Base-by-base conservation (phyloP, 345 rosid genomes). In the Eucalyptus cladocalyx region DNA sequence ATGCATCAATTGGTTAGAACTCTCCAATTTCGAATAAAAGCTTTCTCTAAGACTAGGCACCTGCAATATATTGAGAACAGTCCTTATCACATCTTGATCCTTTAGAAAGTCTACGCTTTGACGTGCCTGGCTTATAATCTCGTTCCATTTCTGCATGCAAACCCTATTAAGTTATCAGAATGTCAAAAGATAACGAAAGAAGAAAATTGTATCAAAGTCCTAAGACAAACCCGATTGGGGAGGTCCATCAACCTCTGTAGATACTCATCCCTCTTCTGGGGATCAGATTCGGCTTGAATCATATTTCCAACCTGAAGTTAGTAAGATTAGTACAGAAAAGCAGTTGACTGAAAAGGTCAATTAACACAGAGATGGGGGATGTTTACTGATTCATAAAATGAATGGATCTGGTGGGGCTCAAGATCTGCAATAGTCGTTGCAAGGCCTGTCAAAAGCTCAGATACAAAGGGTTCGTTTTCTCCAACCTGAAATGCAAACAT, bases 281-380 rank as follows among this genome's bases (percentile, higher is more conserved):
- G 95, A 93, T 96, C 99, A 93, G 99, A 85, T 92, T 98, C 99
- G 47, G 99, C 99, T 91, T 97, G 99, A 89, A 98, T 96, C 99
- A 98, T 98, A 91, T 94, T 95, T 88, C 96, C 99, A 88, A 98
- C 99, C 99, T 98, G 90, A 91, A 91, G 72, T 72, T 37, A 11
- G 48, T 24, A 50, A 45, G 32, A 62, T 83, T 12, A 37, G 58
- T 50, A 51, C 81, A 30, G 58, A 53, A 51, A 34, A 87, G 42
- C 45, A 87, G 49, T 67, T 14, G 43, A 53, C 42, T 16, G 16
- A n/a, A 53, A 37, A 87, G 40, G 47, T 32, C n/a, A 51, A 60
- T 34, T 54, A 34, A 50, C 16, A 42, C 87, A 80, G 85, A 85
- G 60, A 69, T 86, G 43, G 47, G 76, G 30, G 49, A 67, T 60